Evolutionary conservation across 208 protist genomes (phyloP).

Genomic region (Wallacemonas sp.): DNA sequence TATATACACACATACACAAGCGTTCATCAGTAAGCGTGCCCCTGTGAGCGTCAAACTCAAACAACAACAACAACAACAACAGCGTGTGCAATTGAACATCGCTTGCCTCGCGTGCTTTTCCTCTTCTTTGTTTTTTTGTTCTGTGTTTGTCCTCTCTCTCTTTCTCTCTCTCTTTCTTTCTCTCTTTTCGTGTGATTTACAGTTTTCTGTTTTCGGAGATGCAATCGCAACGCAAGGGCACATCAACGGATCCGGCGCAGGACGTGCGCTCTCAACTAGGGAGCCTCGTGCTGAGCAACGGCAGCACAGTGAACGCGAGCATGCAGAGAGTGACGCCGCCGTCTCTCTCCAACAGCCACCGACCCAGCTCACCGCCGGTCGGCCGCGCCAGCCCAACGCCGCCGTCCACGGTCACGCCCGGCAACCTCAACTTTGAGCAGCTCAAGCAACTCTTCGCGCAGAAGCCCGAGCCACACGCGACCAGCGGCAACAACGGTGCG

Average conservation of each 20-base stretch:
- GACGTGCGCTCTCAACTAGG: slow-evolving; percentile 42
- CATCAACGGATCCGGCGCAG: background rate
- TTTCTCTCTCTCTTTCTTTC: slow-evolving; percentile 14
- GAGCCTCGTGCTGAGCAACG: slow-evolving; percentile 46
- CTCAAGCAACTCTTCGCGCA: slow-evolving; percentile 33
- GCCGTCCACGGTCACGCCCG: slow-evolving; percentile 6
- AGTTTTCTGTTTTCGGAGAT: background rate
- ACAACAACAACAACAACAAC: too few species aligned
- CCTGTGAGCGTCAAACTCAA: too few species aligned
- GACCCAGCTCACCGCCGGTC: background rate
- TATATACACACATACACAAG: too few species aligned
- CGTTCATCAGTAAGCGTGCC: too few species aligned
- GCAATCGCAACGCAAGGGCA: background rate
- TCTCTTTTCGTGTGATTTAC: slow-evolving; percentile 9
- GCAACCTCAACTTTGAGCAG: slow-evolving; percentile 30
- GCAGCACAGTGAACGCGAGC: slow-evolving; percentile 26
- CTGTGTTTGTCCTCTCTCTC: slow-evolving; percentile 9
- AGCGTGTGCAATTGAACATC: too few species aligned
- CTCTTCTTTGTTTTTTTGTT: background rate
- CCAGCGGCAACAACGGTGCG: slow-evolving; percentile 9
- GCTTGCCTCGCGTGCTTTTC: background rate
- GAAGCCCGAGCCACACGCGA: slow-evolving; percentile 22
- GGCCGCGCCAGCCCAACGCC: background rate
- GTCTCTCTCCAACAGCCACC: slow-evolving; percentile 8
- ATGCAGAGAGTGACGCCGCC: slow-evolving; percentile 24